phyloP scores from a whole-genome alignment of 306 rosid genomes.

The Geum urbanum region DNA sequence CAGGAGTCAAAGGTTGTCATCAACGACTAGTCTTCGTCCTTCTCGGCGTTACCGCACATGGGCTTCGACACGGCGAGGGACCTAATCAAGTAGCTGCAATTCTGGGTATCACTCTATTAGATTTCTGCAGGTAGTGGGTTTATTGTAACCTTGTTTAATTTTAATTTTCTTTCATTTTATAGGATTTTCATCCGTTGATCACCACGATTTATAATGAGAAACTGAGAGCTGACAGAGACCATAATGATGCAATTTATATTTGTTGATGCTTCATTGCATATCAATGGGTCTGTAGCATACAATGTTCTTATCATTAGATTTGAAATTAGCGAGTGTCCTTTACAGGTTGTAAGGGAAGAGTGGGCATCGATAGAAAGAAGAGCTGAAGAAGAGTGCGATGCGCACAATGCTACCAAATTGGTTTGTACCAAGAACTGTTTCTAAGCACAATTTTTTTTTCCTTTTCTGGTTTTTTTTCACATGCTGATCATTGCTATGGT shows the following conservation, averaged over 20 bases:
- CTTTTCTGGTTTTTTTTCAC: constrained; percentile 19
- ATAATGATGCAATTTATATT: constrained; percentile 90
- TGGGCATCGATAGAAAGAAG: constrained; percentile 87
- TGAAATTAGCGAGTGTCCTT: constrained; percentile 12
- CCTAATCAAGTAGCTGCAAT: no score
- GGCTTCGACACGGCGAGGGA: no score
- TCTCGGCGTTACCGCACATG: no score
- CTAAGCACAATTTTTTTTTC: constrained; percentile 1
- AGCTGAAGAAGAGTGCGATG: constrained; percentile 90
- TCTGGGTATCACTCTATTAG: no score
- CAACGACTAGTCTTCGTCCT: no score
- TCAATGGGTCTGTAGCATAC: constrained; percentile 16
- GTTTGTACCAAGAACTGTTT: constrained; percentile 34
- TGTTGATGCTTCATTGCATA: constrained; percentile 24
- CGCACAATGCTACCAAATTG: constrained; percentile 91
- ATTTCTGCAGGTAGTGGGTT: no score
- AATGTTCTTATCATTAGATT: constrained; percentile 17
- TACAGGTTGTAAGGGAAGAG: constrained; percentile 89
- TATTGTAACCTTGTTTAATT: no score
- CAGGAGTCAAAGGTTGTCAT: no score
- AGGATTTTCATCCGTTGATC: no score
- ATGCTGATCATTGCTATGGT: constrained; percentile 29
- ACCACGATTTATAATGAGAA: constrained; percentile 66
- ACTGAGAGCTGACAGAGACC: constrained; percentile 83
- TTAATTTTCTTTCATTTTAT: no score